A percentile compares a stretch with the other conserved stretches of the same genome.
phyloP scores from a whole-genome alignment of 2,329 filamentous ascomycete species.

The Gnomoniopsis sp. region DNA sequence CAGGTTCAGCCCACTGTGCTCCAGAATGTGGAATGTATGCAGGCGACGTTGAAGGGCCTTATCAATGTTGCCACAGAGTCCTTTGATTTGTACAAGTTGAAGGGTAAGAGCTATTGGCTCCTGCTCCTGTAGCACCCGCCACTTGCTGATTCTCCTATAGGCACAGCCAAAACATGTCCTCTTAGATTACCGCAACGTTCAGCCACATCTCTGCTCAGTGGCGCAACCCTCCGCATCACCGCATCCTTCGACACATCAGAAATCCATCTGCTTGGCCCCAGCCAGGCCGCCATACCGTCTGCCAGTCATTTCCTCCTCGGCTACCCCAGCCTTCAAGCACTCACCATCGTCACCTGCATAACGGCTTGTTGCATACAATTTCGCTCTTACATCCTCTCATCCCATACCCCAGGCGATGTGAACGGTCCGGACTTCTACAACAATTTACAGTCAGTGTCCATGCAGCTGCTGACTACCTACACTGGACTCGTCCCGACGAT shows the following conservation, averaged over 20 bases:
- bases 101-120: neutral
- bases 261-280: neutral
- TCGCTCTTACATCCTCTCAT: neutral
- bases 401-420: neutral
- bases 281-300: neutral
- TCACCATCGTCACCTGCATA: conserved; percentile 7
- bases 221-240: neutral
- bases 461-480: conserved; percentile 11
- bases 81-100: neutral
- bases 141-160: neutral
- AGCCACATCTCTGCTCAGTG: neutral
- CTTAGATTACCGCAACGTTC: neutral
- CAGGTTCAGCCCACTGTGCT: neutral
- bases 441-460: neutral
- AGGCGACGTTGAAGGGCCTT: neutral
- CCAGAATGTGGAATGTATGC: conserved; percentile 4
- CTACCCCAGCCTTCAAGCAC: conserved; percentile 6
- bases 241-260: neutral
- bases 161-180: neutral
- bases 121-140: neutral
- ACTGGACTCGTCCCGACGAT: neutral
- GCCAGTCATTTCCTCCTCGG: neutral
- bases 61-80: neutral
- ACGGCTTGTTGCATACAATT: conserved; percentile 2
- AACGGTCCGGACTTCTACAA: conserved; percentile 7